Base-by-base conservation (phyloP, 2,329 filamentous ascomycete species). In the Karstenula rhodostoma region DNA sequence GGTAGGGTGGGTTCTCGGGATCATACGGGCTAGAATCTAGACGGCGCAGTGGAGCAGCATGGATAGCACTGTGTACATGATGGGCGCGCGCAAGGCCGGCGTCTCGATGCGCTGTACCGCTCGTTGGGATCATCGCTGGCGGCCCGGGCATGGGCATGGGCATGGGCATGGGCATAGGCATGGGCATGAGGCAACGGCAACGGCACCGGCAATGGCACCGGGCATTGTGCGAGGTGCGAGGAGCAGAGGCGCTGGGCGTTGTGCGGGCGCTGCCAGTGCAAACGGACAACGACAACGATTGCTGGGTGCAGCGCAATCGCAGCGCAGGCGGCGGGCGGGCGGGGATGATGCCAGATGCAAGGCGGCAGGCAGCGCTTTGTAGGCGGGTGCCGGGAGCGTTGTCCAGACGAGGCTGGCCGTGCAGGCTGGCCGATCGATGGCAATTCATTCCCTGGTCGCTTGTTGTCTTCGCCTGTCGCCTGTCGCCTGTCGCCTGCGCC, bases 1-100 rank as follows among this genome's bases (percentile, higher is more conserved):
- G 44, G 32, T 56, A 33, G 58, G 37, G 46, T 5, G 33, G 61
- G 32, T 60, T 53, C 48, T 60, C 54, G 58, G 61, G 54, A 47
- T 47, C 46, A 46, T 29, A 40, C 46, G 51, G 49, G 33, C 40
- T 57, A 51, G 44, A 53, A 42, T 25, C 40, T 57, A 51, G 44
- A 53, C 32, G 52, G 43, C 25, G 46, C 33, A 53, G 48, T 40
- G 52, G n/a, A 37, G 23, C 59, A 37, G 23, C 59, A 61, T 48
- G 55, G 49, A 44, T 61, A 50, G 56, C 46, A 40, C n/a, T n/a
- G n/a, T n/a, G n/a, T n/a, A n/a, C n/a, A n/a, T n/a, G n/a, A 60
- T 53, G 47, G 46, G 37, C 27, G 27, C 53, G 19, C 44, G 50
- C 52, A 37, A n/a, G 47, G 23, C 27, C 55, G 46, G 55, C 29